A percentile compares a stretch with the other conserved stretches of the same genome.
Conservation (phyloP, 805 yeast species). For the Zygoascus bituminiphila region DNA sequence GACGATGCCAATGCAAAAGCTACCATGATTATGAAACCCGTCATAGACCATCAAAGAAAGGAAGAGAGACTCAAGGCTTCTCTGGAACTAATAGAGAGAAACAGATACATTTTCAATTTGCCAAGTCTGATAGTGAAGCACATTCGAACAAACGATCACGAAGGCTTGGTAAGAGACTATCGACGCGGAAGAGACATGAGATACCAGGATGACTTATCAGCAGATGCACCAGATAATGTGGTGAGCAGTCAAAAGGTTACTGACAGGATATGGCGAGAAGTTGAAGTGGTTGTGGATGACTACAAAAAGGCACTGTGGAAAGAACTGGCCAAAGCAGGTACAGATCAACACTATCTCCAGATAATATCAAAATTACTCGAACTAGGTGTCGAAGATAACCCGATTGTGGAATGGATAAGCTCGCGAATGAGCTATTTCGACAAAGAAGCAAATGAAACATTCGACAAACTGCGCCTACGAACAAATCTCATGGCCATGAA, state of each 20-base stretch:
- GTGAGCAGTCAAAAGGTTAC: constrained; percentile 33
- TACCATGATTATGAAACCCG: constrained; percentile 49
- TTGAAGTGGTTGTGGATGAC: constrained; percentile 43
- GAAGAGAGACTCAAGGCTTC: constrained; percentile 44
- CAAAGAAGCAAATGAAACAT: constrained; percentile 34
- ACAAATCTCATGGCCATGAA: constrained; percentile 18
- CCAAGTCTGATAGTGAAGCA: constrained; percentile 41
- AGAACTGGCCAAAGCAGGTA: constrained; percentile 30
- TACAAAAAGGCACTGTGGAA: constrained; percentile 52
- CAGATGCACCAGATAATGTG: constrained; percentile 15
- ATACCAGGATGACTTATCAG: constrained; percentile 17
- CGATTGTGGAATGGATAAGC: constrained; percentile 54
- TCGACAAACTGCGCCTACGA: constrained; percentile 28
- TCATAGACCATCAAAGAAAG: constrained; percentile 42
- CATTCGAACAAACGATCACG: constrained; percentile 46
- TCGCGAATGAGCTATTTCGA: constrained; percentile 39
- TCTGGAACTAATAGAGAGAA: constrained; percentile 42
- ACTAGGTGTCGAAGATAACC: constrained; percentile 55
- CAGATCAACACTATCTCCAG: constrained; percentile 29
- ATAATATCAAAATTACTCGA: constrained; percentile 49
- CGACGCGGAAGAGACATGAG: constrained; percentile 37
- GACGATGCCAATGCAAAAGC: constrained; percentile 47
- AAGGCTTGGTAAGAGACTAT: constrained; percentile 49
- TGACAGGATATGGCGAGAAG: constrained; percentile 48
- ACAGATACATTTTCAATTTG: constrained; percentile 47